Percentiles rank a stretch among this genome's conserved stretches.
phyloP scores from a whole-genome alignment of 225 moss, liverwort and hornwort genomes.

The Climacium dendroides region DNA sequence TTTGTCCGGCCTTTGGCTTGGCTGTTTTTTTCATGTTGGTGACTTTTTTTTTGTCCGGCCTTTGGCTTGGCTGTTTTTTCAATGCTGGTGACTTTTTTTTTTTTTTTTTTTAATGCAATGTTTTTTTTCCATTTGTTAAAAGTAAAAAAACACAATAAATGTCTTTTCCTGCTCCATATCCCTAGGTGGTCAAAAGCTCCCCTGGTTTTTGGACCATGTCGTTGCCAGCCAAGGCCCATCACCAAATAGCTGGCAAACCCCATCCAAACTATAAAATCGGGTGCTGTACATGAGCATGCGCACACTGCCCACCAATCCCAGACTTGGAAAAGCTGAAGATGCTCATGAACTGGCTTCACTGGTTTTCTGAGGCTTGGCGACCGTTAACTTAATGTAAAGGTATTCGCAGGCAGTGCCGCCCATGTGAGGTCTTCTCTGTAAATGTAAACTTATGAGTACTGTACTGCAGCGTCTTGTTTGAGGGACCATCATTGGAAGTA shows the following conservation, averaged over 20 bases:
- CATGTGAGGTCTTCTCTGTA: too few species aligned
- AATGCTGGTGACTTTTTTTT: too few species aligned
- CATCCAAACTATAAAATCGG: background rate
- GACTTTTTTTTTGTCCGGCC: too few species aligned
- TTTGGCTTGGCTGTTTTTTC: too few species aligned
- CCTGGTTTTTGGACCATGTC: background rate
- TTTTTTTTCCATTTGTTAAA: too few species aligned
- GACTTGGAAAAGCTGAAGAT: background rate
- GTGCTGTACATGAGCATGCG: background rate
- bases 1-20: too few species aligned
- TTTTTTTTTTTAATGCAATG: too few species aligned
- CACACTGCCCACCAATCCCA: background rate
- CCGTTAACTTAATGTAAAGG: background rate
- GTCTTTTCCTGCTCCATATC: too few species aligned
- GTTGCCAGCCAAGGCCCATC: background rate
- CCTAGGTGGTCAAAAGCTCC: too few species aligned
- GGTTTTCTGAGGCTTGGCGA: too few species aligned
- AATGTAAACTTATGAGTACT: background rate
- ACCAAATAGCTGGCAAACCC: background rate
- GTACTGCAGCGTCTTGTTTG: background rate
- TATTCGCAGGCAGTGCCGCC: background rate
- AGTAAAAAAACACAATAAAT: too few species aligned
- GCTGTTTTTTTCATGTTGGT: too few species aligned
- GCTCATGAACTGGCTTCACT: background rate
- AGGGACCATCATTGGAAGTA: background rate